phyloP scores from a whole-genome alignment of 2,329 filamentous ascomycete genomes.

The Lanzia echinophila region DNA sequence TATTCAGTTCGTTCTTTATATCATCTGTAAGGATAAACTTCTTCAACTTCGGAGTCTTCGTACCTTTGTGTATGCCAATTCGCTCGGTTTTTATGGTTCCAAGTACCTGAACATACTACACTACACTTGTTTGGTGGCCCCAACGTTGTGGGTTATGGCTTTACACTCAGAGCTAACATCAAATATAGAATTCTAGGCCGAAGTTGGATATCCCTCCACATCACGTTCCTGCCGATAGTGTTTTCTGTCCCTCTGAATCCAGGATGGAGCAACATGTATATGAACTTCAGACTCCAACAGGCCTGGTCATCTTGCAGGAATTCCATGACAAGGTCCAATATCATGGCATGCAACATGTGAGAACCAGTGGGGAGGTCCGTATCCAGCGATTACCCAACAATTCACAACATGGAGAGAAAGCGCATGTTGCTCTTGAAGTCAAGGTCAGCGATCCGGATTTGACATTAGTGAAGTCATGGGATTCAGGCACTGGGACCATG shows the following conservation, averaged over 20 bases:
- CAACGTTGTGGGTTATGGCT: too few species aligned
- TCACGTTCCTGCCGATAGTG: constrained; percentile 12
- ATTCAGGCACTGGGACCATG: constrained; percentile 17
- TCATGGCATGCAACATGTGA: constrained; percentile 7
- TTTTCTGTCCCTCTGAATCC: constrained; percentile 21
- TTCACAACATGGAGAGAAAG: constrained; percentile 15
- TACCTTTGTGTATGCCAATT: too few species aligned
- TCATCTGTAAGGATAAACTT: neutral
- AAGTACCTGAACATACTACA: too few species aligned
- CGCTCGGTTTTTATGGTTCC: too few species aligned
- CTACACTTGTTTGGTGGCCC: too few species aligned
- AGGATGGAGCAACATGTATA: constrained; percentile 15
- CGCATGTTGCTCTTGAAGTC: constrained; percentile 22
- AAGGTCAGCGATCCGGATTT: constrained; percentile 22
- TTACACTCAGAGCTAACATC: neutral
- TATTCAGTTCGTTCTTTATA: neutral
- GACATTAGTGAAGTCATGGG: constrained; percentile 16
- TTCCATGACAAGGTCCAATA: constrained; percentile 14
- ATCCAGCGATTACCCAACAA: constrained; percentile 18
- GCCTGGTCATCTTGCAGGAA: constrained; percentile 21
- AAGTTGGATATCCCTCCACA: neutral
- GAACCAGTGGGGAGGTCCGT: constrained; percentile 23
- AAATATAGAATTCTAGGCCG: neutral
- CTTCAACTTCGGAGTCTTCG: too few species aligned
- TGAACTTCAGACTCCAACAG: constrained; percentile 17